Conservation (phyloP, 805 yeast genomes). For the Kluyveromyces dobzhanskii region DNA sequence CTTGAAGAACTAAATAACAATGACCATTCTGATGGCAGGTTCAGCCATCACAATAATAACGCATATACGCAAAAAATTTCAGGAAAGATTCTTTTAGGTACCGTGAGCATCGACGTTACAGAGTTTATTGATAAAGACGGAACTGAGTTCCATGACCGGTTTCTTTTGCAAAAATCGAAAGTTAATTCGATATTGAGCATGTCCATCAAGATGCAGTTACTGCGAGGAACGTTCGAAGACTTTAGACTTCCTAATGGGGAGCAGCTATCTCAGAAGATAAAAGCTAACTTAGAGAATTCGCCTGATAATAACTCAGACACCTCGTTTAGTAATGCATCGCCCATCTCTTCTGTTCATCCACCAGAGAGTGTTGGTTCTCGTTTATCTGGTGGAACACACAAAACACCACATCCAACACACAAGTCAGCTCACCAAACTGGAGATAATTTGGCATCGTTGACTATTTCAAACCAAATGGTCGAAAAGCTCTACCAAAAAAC, state of each 20-base stretch:
- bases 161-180: constrained; percentile 67
- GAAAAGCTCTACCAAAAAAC: constrained; percentile 44
- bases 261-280: background rate
- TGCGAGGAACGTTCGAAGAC: constrained; percentile 31
- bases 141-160: constrained; percentile 48
- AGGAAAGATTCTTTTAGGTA: constrained; percentile 50
- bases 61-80: constrained; percentile 23
- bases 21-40: constrained; percentile 1
- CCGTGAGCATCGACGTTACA: constrained; percentile 55
- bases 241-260: constrained; percentile 10
- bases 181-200: constrained; percentile 72
- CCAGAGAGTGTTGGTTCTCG: background rate
- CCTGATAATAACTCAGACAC: constrained; percentile 1
- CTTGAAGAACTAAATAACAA: constrained; percentile 10
- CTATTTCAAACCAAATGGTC: constrained; percentile 41
- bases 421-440: background rate
- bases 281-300: background rate
- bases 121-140: constrained; percentile 52
- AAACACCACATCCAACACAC: background rate
- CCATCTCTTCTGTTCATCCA: background rate
- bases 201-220: constrained; percentile 41
- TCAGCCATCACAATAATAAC: constrained; percentile 1
- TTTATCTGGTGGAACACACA: background rate
- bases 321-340: background rate
- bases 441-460: constrained; percentile 8